phyloP scores from a whole-genome alignment of 2,329 filamentous ascomycete species.

The Xylaria sp. region DNA sequence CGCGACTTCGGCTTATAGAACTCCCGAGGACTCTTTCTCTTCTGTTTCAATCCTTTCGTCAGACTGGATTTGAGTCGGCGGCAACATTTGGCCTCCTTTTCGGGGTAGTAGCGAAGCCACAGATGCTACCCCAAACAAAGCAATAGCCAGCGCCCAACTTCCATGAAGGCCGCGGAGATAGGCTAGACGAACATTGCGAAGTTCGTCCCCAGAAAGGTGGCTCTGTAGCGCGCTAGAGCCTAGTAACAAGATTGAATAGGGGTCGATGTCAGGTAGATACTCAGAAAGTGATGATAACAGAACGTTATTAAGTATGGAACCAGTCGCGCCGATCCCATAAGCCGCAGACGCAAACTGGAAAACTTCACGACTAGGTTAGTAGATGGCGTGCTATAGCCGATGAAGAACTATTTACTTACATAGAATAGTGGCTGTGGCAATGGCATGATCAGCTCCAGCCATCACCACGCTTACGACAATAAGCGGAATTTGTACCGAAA shows the following conservation, averaged over 20 bases:
- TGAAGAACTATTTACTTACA: not conserved
- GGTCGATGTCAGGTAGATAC: not conserved
- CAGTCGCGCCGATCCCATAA: not conserved
- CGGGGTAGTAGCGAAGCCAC: not conserved
- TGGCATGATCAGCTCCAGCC: conserved; percentile 49
- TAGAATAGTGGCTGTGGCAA: conserved; percentile 38
- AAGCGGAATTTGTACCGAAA: conserved; percentile 52
- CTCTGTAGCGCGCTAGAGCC: not conserved
- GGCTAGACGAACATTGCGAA: not conserved
- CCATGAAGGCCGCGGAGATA: not conserved
- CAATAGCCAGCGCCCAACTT: not conserved
- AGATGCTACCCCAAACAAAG: not conserved
- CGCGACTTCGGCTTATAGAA: not conserved
- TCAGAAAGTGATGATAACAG: not conserved
- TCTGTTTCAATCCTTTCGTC: not conserved
- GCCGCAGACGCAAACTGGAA: not conserved
- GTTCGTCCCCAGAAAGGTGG: not conserved
- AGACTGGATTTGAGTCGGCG: not conserved
- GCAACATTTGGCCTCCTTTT: not conserved
- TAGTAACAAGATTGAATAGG: not conserved
- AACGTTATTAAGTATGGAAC: not conserved
- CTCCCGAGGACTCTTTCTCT: not conserved
- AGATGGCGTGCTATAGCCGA: not conserved
- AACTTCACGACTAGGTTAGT: not conserved
- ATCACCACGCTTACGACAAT: conserved; percentile 48